Conservation (phyloP, 176 grass and related monocot genomes). For the barley (Hordeum vulgare) region DNA sequence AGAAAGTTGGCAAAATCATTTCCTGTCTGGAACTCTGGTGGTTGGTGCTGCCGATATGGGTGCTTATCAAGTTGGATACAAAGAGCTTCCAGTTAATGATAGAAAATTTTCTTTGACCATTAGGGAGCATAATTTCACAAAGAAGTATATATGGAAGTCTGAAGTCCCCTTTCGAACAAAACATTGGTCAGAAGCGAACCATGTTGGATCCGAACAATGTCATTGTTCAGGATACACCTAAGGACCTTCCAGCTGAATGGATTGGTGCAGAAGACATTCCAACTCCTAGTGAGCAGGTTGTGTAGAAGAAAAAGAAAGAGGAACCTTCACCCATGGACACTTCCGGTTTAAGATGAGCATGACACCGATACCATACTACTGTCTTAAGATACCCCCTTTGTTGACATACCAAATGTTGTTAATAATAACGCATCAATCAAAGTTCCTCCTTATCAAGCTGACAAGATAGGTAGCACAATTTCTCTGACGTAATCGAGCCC, state of each 20-base stretch:
- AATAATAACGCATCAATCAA: too few species aligned
- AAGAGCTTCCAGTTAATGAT: slow-evolving; percentile 43
- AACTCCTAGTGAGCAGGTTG: slow-evolving; percentile 14
- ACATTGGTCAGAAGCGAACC: slow-evolving; percentile 22
- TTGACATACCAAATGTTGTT: too few species aligned
- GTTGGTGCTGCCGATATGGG: slow-evolving; percentile 54
- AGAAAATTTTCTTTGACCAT: slow-evolving; percentile 26
- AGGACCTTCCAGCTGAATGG: slow-evolving; percentile 24
- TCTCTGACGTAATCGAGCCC: slow-evolving; percentile 25
- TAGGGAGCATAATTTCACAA: slow-evolving; percentile 17
- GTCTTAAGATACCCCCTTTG: too few species aligned
- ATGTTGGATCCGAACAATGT: slow-evolving; percentile 23
- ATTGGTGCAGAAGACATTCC: slow-evolving; percentile 11
- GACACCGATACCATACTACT: too few species aligned
- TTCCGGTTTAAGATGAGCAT: slow-evolving; percentile 30
- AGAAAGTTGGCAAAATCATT: slow-evolving; percentile 56
- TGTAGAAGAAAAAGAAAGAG: slow-evolving; percentile 36
- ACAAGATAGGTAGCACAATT: slow-evolving; percentile 3
- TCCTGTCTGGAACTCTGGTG: slow-evolving; percentile 55
- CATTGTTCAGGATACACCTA: too few species aligned
- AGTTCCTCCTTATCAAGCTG: too few species aligned
- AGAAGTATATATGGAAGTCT: slow-evolving; percentile 29
- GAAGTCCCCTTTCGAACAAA: too few species aligned
- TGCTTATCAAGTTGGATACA: slow-evolving; percentile 65
- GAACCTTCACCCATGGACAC: slow-evolving; percentile 15